These are phyloP conservation scores for Quercus robur DNA, from an alignment of 306 rosid species.

Conservation along the genomic window DNA sequence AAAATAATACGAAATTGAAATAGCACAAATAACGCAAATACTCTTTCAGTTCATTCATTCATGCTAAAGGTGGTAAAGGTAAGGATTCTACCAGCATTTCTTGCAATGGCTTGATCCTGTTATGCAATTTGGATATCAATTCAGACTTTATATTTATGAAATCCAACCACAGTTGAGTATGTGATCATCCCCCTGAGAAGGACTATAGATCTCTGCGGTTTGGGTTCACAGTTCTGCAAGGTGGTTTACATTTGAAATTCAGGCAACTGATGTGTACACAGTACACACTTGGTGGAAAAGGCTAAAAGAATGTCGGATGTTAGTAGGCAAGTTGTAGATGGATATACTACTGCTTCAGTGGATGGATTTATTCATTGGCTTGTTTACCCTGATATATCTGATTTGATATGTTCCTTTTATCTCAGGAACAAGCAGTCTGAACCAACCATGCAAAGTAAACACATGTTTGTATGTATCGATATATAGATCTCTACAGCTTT, in stretches of 20 bases:
- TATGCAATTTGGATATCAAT: background rate
- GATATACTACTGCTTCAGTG: background rate
- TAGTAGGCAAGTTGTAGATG: background rate
- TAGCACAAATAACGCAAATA: background rate
- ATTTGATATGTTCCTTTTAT: too few species aligned
- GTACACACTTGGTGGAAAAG: background rate
- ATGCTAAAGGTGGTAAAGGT: background rate
- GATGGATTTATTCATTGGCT: background rate
- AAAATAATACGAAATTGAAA: background rate
- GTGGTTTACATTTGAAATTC: background rate
- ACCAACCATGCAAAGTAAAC: background rate
- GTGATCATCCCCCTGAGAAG: background rate
- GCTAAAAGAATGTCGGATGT: background rate
- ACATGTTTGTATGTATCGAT: background rate
- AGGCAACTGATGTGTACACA: background rate
- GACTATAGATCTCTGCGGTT: background rate
- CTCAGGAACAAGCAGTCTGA: background rate
- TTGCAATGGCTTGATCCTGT: background rate
- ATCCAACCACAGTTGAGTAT: background rate
- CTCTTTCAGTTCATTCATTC: background rate
- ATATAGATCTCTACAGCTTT: too few species aligned
- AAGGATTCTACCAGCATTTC: background rate
- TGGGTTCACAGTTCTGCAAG: background rate
- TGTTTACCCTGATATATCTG: too few species aligned
- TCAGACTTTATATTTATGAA: background rate